Conservation (phyloP, 106 monocot species). For the Dioscorea zingiberensis region DNA sequence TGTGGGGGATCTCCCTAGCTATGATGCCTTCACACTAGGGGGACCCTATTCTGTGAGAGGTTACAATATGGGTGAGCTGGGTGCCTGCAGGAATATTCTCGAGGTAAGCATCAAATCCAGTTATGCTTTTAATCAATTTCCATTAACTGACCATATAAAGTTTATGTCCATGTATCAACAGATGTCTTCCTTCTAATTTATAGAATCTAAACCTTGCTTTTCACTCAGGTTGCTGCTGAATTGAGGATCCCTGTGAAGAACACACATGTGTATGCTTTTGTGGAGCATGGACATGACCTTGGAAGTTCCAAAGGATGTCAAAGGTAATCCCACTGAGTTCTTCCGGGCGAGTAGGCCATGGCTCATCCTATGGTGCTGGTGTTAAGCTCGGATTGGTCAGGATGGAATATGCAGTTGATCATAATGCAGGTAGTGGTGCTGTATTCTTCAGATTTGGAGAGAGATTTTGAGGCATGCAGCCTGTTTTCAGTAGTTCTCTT, state of each 20-base stretch:
- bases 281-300: slow-evolving; percentile 89
- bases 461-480: slow-evolving; percentile 48
- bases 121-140: background rate
- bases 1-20: slow-evolving; percentile 91
- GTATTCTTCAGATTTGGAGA: slow-evolving; percentile 88
- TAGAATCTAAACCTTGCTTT: background rate
- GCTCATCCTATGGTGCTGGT: slow-evolving; percentile 86
- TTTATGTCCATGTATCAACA: too few relatives aligned
- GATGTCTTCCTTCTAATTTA: background rate
- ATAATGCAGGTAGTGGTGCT: slow-evolving; percentile 90
- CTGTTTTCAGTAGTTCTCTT: too few relatives aligned
- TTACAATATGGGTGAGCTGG: slow-evolving; percentile 95
- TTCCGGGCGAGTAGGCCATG: slow-evolving; percentile 75
- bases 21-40: slow-evolving; percentile 97
- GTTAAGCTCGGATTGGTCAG: slow-evolving; percentile 88
- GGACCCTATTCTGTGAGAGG: slow-evolving; percentile 96
- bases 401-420: slow-evolving; percentile 86
- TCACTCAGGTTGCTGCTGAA: slow-evolving; percentile 67
- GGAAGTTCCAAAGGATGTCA: slow-evolving; percentile 92
- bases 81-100: slow-evolving; percentile 81
- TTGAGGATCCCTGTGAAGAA: slow-evolving; percentile 70
- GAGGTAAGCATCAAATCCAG: slow-evolving; percentile 46
- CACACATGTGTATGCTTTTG: slow-evolving; percentile 71
- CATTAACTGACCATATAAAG: background rate
- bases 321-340: slow-evolving; percentile 95